Evolutionary conservation across 805 yeast genomes (phyloP), one percentile per base, ranked within the genome.

Genomic region (Metschnikowia henanensis): DNA sequence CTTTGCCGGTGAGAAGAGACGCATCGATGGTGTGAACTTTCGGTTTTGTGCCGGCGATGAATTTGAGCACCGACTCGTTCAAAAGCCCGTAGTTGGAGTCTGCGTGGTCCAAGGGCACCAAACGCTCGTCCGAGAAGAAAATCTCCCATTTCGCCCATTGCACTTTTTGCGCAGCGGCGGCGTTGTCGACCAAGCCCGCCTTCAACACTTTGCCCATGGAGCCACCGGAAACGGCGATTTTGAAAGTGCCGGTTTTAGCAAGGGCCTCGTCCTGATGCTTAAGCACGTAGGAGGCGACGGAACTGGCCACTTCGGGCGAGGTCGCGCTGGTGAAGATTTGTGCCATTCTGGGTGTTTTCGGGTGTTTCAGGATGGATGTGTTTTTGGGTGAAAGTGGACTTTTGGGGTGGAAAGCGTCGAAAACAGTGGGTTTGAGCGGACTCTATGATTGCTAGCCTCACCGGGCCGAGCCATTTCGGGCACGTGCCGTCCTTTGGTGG

Each of bases 41-140:
- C 30, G 95, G 95, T 50, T 74, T 72, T 8, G 49, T 39, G 3
- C 66, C 66, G 7, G 64, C 60, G 44, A 81, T 62, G 40, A 76
- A 66, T 40, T 73, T 68, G 46, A 85, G 70, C 16, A 87, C 84
- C 59, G 79, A 73, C 41, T 69, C 68, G 58, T 85, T 79, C 71
- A 91, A 87, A 39, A 84, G 74, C 4, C 94, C 92, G 60, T 79
- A 89, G 72, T 91, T 91, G 48, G 96, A 87, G 62, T 91, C 97
- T 18, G 76, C 81, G 60, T 88, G 84, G 52, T 80, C 79, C 57
- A 88, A 73, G 8, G 95, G 87, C 29, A 91, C 97, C 50, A 91
- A 65, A 65, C 98, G 79, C 70, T 91, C 98, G 61, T 91, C 98
- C 52, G 91, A 83, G 66, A 91, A 89, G 68, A 75, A 91, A 10